These are phyloP conservation scores for Trichoderma guizhouense DNA, from an alignment of 2,329 filamentous ascomycete species.

Conservation along the genomic window DNA sequence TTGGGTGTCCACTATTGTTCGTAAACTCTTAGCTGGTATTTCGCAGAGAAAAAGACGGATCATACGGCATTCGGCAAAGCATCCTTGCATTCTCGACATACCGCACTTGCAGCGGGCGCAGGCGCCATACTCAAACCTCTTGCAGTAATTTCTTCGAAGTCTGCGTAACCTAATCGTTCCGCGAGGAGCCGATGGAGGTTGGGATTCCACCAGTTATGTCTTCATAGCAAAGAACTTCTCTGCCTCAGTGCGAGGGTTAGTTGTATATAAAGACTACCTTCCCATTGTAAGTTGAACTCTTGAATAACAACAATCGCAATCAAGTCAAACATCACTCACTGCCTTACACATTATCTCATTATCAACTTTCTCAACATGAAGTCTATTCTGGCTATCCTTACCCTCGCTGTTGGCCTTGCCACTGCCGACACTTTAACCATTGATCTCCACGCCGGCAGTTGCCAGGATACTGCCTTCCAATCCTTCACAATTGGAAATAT, in stretches of 20 bases:
- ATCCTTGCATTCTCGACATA: neutral
- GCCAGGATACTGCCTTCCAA: neutral
- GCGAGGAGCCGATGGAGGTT: neutral
- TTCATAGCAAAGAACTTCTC: neutral
- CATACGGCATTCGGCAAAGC: neutral
- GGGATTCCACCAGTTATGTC: neutral
- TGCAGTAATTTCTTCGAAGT: neutral
- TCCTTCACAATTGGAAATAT: slow-evolving; percentile 1
- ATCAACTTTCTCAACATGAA: neutral
- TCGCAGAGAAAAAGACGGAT: neutral
- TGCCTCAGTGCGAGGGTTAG: neutral
- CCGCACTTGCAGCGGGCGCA: neutral
- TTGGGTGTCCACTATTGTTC: too few species aligned
- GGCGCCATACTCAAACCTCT: neutral
- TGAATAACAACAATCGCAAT: neutral
- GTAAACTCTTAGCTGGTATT: neutral
- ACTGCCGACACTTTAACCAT: neutral
- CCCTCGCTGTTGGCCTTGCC: neutral
- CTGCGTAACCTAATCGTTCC: neutral
- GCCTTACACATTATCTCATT: neutral
- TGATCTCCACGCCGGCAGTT: neutral
- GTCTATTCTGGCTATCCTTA: neutral
- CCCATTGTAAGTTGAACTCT: neutral
- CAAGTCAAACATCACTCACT: neutral
- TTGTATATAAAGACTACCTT: neutral